Conservation (phyloP, 257 asterid genomes). For the Przewalskia tangutica region DNA sequence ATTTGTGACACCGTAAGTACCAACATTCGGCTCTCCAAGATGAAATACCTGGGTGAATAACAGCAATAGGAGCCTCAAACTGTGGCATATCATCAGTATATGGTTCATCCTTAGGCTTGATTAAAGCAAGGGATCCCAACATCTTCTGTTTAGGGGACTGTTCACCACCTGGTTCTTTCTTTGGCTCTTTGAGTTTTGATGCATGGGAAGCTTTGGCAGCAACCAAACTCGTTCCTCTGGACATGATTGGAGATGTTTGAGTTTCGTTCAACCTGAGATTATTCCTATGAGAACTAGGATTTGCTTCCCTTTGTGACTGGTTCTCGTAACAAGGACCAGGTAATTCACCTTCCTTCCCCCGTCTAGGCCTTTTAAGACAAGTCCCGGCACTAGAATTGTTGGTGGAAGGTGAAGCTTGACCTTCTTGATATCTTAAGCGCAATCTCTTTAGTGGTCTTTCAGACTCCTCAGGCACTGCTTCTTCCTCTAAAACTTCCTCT, state of each 20-base stretch:
- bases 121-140: constrained; percentile 18
- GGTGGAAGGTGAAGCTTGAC: constrained; percentile 25
- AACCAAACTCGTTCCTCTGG: constrained; percentile 16
- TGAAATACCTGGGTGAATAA: constrained; percentile 45
- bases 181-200: constrained; percentile 26
- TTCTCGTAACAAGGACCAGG: constrained; percentile 16
- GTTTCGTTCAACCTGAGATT: constrained; percentile 9
- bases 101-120: constrained; percentile 50
- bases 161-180: constrained; percentile 12
- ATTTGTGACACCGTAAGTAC: not conserved
- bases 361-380: constrained; percentile 40
- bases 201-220: constrained; percentile 23
- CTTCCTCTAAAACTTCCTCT: constrained; percentile 30
- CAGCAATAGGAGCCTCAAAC: constrained; percentile 30
- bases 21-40: not conserved
- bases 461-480: constrained; percentile 41
- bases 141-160: constrained; percentile 18
- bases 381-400: constrained; percentile 7
- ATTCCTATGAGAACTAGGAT: constrained; percentile 14
- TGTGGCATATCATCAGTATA: constrained; percentile 39
- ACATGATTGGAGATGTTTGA: not conserved
- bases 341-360: constrained; percentile 38
- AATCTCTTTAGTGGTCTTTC: constrained; percentile 54
- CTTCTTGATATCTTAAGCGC: constrained; percentile 37
- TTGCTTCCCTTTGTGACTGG: constrained; percentile 12